These are phyloP conservation scores for Penicillium aurantiogriseum DNA, from an alignment of 2,329 filamentous ascomycete genomes.

Conservation along the genomic window DNA sequence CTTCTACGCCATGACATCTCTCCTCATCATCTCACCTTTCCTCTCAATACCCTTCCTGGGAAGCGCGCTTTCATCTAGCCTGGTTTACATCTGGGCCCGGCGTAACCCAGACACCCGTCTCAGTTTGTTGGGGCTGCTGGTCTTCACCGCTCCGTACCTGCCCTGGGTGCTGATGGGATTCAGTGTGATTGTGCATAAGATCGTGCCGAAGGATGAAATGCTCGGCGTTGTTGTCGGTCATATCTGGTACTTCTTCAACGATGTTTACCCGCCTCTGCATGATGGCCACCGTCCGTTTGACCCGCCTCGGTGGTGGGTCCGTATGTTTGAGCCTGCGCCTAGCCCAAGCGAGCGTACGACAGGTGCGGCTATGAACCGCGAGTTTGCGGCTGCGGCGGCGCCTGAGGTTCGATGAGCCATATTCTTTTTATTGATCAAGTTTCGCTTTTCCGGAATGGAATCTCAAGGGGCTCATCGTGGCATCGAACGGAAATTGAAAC, in stretches of 20 bases:
- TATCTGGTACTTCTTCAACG: constrained; percentile 96
- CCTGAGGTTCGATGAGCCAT: constrained; percentile 33
- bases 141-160: constrained; percentile 90
- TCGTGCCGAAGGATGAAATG: constrained; percentile 90
- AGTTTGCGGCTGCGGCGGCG: constrained; percentile 35
- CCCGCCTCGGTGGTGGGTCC: constrained; percentile 84
- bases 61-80: constrained; percentile 84
- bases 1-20: constrained; percentile 74
- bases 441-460: background rate
- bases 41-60: constrained; percentile 92
- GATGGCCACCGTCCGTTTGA: constrained; percentile 81
- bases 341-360: constrained; percentile 17
- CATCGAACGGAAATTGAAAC: background rate
- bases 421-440: background rate
- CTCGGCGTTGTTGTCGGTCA: constrained; percentile 94
- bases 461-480: background rate
- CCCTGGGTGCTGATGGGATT: constrained; percentile 96
- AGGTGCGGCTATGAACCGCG: constrained; percentile 29
- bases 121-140: constrained; percentile 82
- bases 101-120: constrained; percentile 89
- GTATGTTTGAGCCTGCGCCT: constrained; percentile 64
- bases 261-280: constrained; percentile 91
- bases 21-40: constrained; percentile 79
- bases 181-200: constrained; percentile 85
- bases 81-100: constrained; percentile 97